Percentiles rank a stretch among this genome's conserved stretches.
phyloP scores from a whole-genome alignment of 352 stramenopile genomes.

The Pythium coloratum region DNA sequence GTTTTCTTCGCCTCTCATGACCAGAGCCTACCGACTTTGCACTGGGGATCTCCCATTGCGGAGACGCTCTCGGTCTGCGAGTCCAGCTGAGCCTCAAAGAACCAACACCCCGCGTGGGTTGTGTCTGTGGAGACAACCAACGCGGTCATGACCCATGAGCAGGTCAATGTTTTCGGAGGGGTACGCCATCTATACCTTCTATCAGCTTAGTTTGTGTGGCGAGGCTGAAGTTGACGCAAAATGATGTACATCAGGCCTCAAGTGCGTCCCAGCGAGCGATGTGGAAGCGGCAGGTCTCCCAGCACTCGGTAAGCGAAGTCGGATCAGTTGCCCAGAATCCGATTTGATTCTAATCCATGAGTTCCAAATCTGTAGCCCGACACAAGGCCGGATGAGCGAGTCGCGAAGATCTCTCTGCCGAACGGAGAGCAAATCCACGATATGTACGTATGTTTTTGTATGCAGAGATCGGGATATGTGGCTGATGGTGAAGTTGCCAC shows the following conservation, averaged over 20 bases:
- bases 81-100: background rate
- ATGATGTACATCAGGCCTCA: conserved; percentile 34
- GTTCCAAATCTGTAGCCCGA: conserved; percentile 9
- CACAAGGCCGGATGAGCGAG: conserved; percentile 11
- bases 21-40: background rate
- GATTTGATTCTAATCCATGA: background rate
- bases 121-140: background rate
- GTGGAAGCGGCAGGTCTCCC: conserved; percentile 63
- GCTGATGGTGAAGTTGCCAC: background rate
- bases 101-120: background rate
- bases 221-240: background rate
- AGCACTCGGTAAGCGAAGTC: conserved; percentile 17
- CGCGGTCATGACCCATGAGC: conserved; percentile 18
- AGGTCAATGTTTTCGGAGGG: conserved; percentile 35
- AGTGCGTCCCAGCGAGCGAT: conserved; percentile 56
- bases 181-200: conserved; percentile 22
- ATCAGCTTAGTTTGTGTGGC: background rate
- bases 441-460: conserved; percentile 37
- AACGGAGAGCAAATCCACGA: conserved; percentile 76
- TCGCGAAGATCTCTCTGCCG: conserved; percentile 51
- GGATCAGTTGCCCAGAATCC: background rate
- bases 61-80: background rate
- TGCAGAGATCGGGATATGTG: background rate
- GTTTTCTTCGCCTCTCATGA: background rate
- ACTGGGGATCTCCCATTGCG: conserved; percentile 1